phyloP scores from a whole-genome alignment of 805 yeast species.

The Monosporozyma servazzii region DNA sequence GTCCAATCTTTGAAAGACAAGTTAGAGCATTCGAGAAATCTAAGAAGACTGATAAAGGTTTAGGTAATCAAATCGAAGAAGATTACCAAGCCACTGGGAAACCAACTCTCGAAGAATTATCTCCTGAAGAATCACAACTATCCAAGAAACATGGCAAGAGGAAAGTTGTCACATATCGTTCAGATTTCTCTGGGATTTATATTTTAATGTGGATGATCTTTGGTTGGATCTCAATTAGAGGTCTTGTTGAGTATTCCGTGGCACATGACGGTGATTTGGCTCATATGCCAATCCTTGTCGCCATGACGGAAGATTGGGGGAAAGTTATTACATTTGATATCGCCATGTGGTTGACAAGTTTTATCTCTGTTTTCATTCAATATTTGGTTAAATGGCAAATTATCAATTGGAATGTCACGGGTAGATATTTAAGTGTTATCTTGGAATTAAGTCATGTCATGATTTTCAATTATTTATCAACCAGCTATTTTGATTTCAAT shows the following conservation, averaged over 20 bases:
- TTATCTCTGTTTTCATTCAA: conserved; percentile 54
- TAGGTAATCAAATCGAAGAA: too few relatives aligned
- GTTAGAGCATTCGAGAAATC: conserved; percentile 11
- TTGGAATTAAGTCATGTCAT: conserved; percentile 46
- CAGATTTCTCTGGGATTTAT: conserved; percentile 65
- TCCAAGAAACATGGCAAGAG: neutral
- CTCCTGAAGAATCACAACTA: neutral
- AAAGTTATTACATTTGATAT: conserved; percentile 66
- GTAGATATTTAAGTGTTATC: conserved; percentile 51
- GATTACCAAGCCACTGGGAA: neutral
- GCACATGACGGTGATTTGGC: conserved; percentile 31
- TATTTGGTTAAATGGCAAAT: conserved; percentile 34
- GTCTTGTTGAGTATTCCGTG: conserved; percentile 44
- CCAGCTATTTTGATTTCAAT: conserved; percentile 42
- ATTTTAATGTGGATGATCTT: conserved; percentile 70
- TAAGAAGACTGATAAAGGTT: neutral
- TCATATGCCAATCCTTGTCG: conserved; percentile 45
- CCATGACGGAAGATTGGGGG: conserved; percentile 49
- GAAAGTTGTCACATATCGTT: neutral
- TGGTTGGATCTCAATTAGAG: conserved; percentile 45
- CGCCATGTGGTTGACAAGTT: conserved; percentile 60
- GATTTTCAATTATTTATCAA: conserved; percentile 45
- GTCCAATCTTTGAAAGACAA: conserved; percentile 25
- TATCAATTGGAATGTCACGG: conserved; percentile 53
- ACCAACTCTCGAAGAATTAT: neutral